Conservation (phyloP, 768 basidiomycete genomes). For the Amanita pseudoporphyria region DNA sequence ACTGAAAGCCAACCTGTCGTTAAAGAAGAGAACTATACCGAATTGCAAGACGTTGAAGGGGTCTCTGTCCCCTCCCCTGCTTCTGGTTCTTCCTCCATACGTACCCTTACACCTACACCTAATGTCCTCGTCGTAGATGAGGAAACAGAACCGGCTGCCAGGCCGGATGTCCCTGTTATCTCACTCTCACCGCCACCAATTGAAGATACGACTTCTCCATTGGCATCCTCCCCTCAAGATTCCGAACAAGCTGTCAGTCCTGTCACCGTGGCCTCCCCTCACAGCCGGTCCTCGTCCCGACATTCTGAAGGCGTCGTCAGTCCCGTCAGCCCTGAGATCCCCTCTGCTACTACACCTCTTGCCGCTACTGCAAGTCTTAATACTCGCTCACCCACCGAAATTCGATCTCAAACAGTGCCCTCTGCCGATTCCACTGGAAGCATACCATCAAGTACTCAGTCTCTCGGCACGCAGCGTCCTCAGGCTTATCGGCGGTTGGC, state of each 20-base stretch:
- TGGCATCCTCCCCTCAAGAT: neutral
- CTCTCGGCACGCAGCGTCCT: neutral
- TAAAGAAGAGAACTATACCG: neutral
- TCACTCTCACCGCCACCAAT: constrained; percentile 5
- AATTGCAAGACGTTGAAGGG: neutral
- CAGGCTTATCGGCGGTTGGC: neutral
- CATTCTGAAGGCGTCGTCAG: neutral
- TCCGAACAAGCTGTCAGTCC: neutral
- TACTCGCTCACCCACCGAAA: neutral
- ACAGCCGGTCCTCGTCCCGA: too few species aligned
- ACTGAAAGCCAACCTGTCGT: neutral
- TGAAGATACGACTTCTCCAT: neutral
- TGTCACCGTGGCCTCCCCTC: neutral
- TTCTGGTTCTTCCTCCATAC: constrained; percentile 2
- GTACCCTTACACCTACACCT: neutral
- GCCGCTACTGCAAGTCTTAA: neutral
- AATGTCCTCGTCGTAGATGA: neutral
- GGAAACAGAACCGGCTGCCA: neutral
- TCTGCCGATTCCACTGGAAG: neutral
- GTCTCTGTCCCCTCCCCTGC: neutral
- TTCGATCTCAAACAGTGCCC: neutral
- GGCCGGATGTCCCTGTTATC: constrained; percentile 2
- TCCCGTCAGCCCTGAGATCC: neutral
- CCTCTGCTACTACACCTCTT: neutral
- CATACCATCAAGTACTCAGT: neutral